Percentiles rank a stretch among this genome's conserved stretches.
These are phyloP conservation scores for Plasmodium blacklocki DNA, from an alignment of 169 alveolate genomes.

Conservation along the genomic window DNA sequence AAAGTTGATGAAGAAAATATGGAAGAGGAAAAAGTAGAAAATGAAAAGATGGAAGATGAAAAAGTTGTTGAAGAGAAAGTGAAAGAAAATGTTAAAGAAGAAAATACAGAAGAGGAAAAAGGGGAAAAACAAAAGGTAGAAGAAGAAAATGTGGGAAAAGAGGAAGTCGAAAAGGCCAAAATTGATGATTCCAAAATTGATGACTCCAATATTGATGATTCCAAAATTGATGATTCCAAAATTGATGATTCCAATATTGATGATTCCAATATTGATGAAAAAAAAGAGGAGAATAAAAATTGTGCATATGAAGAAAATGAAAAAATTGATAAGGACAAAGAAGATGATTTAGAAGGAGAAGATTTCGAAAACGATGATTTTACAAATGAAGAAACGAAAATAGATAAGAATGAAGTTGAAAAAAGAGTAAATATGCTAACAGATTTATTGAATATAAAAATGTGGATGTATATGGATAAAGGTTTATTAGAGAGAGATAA, in stretches of 20 bases:
- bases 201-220: not conserved
- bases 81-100: conserved; percentile 2
- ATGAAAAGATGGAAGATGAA: not conserved
- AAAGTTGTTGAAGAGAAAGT: not conserved
- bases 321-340: conserved; percentile 6
- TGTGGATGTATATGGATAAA: conserved; percentile 92
- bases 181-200: not conserved
- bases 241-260: not conserved
- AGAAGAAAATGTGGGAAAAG: not conserved
- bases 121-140: not conserved
- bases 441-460: conserved; percentile 91
- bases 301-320: not conserved
- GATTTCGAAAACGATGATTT: conserved; percentile 78
- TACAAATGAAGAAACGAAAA: conserved; percentile 86
- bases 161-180: not conserved
- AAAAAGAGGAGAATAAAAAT: not conserved
- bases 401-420: conserved; percentile 82
- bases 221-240: too few relatives aligned
- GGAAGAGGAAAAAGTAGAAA: not conserved
- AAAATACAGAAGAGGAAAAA: not conserved
- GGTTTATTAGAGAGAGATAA: conserved; percentile 96
- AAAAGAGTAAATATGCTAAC: conserved; percentile 90
- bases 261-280: not conserved
- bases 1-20: not conserved
- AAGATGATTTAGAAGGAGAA: conserved; percentile 73